These are phyloP conservation scores for Lasiosphaeria ovina DNA, from an alignment of 495 filamentous ascomycete genomes.

Conservation along the genomic window DNA sequence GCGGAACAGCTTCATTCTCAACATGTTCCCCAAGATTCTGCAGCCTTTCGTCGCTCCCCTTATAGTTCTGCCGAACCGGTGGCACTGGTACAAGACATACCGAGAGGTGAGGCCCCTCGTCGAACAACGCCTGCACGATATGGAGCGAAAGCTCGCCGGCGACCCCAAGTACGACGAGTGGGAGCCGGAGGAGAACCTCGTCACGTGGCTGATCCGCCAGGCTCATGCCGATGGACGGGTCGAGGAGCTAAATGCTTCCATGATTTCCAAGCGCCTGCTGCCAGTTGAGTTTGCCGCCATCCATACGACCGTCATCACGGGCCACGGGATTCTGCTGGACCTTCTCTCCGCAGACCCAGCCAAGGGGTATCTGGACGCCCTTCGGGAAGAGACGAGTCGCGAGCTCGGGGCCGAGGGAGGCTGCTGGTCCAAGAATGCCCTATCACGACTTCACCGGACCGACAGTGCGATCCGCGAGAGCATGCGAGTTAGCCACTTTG, in stretches of 20 bases:
- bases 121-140: conserved; percentile 29
- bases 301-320: conserved; percentile 47
- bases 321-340: conserved; percentile 43
- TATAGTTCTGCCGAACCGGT: conserved; percentile 28
- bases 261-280: conserved; percentile 36
- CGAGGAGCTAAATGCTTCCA: conserved; percentile 20
- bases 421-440: conserved; percentile 40
- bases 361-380: conserved; percentile 24
- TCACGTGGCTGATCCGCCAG: conserved; percentile 39
- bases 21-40: conserved; percentile 34
- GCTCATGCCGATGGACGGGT: conserved; percentile 27
- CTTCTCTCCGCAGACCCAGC: conserved; percentile 37
- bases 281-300: conserved; percentile 46
- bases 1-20: conserved; percentile 34
- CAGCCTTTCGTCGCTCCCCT: conserved; percentile 34
- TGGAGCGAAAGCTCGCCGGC: conserved; percentile 22
- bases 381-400: conserved; percentile 37
- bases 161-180: conserved; percentile 24
- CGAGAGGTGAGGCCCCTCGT: conserved; percentile 25
- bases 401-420: conserved; percentile 31
- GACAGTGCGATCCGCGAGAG: conserved; percentile 40
- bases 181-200: conserved; percentile 31
- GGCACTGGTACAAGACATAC: conserved; percentile 29
- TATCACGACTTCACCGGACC: conserved; percentile 29
- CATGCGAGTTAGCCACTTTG: conserved; percentile 34